Evolutionary conservation across 345 rosid genomes (phyloP).

Genomic region (Hypericum androsaemum): DNA sequence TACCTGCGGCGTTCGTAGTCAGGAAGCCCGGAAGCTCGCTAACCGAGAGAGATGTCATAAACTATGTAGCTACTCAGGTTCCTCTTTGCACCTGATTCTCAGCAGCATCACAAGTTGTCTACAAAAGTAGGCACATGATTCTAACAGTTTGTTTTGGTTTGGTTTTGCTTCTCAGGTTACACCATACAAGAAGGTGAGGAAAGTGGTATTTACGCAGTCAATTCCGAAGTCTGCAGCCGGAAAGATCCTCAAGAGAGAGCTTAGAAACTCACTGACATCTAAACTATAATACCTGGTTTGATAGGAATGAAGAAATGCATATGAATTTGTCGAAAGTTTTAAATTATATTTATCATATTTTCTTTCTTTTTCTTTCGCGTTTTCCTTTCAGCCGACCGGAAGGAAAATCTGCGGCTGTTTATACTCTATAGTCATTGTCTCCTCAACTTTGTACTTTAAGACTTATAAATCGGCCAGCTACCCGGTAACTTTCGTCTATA

Average conservation of each 20-base stretch:
- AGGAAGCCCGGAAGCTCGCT: constrained; percentile 37
- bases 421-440: too few species aligned
- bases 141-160: neutral
- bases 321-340: too few species aligned
- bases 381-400: too few species aligned
- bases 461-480: too few species aligned
- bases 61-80: constrained; percentile 58
- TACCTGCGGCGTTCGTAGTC: constrained; percentile 81
- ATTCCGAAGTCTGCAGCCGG: constrained; percentile 79
- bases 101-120: neutral
- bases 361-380: too few species aligned
- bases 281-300: constrained; percentile 31
- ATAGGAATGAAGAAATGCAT: too few species aligned
- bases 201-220: constrained; percentile 44
- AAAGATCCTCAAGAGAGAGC: constrained; percentile 68
- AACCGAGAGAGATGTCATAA: constrained; percentile 36
- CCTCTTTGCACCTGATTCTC: neutral
- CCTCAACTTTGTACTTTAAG: too few species aligned
- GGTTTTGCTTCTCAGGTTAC: constrained; percentile 41
- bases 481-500: too few species aligned
- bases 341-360: too few species aligned
- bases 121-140: neutral
- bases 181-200: constrained; percentile 78
- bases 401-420: too few species aligned
- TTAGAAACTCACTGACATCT: constrained; percentile 31